Conservation (phyloP, 1,284 basidiomycete species). For the Tylopilus sp. region DNA sequence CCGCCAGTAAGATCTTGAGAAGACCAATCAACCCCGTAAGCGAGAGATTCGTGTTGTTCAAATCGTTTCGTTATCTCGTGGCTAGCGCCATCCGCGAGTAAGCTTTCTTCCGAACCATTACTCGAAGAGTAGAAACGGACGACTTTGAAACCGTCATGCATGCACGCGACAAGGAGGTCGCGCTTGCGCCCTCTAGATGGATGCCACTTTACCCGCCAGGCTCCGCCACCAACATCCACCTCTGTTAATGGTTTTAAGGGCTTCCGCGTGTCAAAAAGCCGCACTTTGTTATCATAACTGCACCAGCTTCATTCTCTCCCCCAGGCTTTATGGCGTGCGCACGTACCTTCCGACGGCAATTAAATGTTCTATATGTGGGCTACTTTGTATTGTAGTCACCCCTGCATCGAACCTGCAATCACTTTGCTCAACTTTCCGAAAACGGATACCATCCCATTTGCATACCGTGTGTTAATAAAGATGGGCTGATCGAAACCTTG, state of each 20-base stretch:
- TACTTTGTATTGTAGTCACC: slow-evolving; percentile 85
- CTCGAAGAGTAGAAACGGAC: slow-evolving; percentile 37
- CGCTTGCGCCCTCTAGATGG: slow-evolving; percentile 54
- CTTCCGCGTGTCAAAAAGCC: slow-evolving; percentile 81
- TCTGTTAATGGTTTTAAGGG: slow-evolving; percentile 54
- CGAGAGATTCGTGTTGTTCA: slow-evolving; percentile 77
- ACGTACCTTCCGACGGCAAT: slow-evolving; percentile 86
- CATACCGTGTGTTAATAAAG: slow-evolving; percentile 71
- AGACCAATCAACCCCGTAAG: slow-evolving; percentile 97
- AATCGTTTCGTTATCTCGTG: slow-evolving; percentile 56
- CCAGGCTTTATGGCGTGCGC: background rate
- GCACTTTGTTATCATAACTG: slow-evolving; percentile 83
- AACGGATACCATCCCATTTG: background rate
- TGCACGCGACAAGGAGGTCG: slow-evolving; percentile 86
- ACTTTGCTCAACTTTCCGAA: slow-evolving; percentile 1
- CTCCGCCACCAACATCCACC: slow-evolving; percentile 81
- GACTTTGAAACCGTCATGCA: slow-evolving; percentile 96
- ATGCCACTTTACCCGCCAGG: slow-evolving; percentile 97
- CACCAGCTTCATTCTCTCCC: background rate
- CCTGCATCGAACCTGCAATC: slow-evolving; percentile 75
- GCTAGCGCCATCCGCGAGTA: slow-evolving; percentile 15
- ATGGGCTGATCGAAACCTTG: slow-evolving; percentile 56
- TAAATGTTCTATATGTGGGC: slow-evolving; percentile 75
- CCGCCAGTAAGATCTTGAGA: slow-evolving; percentile 30
- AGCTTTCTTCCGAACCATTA: background rate